Evolutionary conservation across 768 basidiomycete genomes (phyloP), one percentile per base, ranked within the genome.

Genomic region (Scleroderma bovista): DNA sequence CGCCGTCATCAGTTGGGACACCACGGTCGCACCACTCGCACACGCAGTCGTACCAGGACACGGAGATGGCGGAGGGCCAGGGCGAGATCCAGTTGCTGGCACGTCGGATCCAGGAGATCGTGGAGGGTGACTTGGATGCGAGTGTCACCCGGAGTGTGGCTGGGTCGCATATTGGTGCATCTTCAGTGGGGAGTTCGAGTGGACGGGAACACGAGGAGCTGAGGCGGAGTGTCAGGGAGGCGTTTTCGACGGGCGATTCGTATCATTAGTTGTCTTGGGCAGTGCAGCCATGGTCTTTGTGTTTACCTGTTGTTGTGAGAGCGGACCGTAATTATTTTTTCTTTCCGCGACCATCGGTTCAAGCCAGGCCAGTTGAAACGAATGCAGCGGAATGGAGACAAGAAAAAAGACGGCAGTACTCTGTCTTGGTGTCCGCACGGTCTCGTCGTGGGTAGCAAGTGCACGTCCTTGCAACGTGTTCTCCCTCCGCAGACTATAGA

Each of bases 21-120:
- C 87, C 85, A 6, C 80, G 72, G 41, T 84, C 86, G 48, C 80
- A 86, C 60, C 79, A 78, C 59, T 83, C 86, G 17, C 76, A 75
- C 51, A 68, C 75, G 31, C 83, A 84, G 49, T 89, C 88, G 34
- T 85, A 87, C 57, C 85, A 86, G 51, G 90, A 86, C 38, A 90
- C 88, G 15, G 88, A 90, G 37, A 81, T 84, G 2, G 89, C 84
- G 2, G 90, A 93, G 51, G 93, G 93, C 8, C 88, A 89, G 56
- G 84, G 88, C 33, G 95, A 97, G 72, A 97, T 98, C 55, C 85
- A 90, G 54, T 72, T 86, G 23, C 79, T 98, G 39, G 84, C 87
- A 8, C 75, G 86, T 40, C 80, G 91, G 55, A 96, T 96, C 46
- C 69, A 94, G 47, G 92, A 94, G 58, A 81, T 93, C 58, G 83